Evolutionary conservation across 768 basidiomycete genomes (phyloP).

Genomic region (Brasilioporus rufonigricans): DNA sequence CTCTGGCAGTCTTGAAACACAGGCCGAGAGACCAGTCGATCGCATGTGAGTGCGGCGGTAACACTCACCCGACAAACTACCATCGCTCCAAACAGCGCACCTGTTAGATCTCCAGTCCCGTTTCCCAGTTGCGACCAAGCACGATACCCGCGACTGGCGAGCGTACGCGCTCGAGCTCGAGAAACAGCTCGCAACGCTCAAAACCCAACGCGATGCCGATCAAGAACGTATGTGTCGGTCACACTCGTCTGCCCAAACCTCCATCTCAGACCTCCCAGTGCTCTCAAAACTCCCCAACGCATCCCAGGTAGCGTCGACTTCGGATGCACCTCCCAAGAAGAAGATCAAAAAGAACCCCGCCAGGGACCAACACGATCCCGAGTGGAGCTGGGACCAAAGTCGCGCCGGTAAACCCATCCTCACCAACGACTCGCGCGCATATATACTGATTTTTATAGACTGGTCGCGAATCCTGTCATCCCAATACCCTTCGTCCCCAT

Average conservation of each 20-base stretch:
- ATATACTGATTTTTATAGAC: conserved; percentile 11
- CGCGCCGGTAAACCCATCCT: conserved; percentile 11
- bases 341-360: conserved; percentile 22
- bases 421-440: not conserved
- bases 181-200: conserved; percentile 18
- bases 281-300: conserved; percentile 17
- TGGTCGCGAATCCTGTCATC: conserved; percentile 21
- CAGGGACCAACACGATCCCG: conserved; percentile 15
- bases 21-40: conserved; percentile 25
- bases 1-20: conserved; percentile 22
- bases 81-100: conserved; percentile 21
- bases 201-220: conserved; percentile 22
- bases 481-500: conserved; percentile 21
- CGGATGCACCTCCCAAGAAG: conserved; percentile 25
- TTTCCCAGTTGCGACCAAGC: conserved; percentile 17
- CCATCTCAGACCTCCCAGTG: conserved; percentile 13
- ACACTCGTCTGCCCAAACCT: not conserved
- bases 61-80: not conserved
- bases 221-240: conserved; percentile 19
- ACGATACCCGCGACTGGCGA: conserved; percentile 18
- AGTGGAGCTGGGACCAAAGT: conserved; percentile 23
- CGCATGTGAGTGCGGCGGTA: conserved; percentile 13
- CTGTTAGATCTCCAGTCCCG: conserved; percentile 26
- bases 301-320: conserved; percentile 10
- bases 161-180: conserved; percentile 32